Evolutionary conservation across 345 rosid species (phyloP), one percentile per base, ranked within the genome.

Genomic region (Eucalyptus viminalis): DNA sequence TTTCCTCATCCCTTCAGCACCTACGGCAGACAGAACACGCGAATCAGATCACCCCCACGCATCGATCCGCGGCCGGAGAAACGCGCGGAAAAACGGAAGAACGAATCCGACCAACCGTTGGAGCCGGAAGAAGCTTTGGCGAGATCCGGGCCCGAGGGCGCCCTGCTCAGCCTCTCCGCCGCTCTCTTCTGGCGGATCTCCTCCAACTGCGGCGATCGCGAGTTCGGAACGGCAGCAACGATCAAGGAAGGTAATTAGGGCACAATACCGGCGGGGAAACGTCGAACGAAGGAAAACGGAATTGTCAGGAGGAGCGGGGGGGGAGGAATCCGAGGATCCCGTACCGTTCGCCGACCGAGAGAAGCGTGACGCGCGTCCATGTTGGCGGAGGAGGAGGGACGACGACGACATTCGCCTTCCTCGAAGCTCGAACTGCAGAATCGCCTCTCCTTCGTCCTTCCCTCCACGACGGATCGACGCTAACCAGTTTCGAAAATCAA

Each of bases 121-220:
- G 97, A 95, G 86, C 85, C 89, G 6, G 95, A 89, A 85, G 90
- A 47, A 88, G 90, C 90, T 60, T 91, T 92, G 92, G 93, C 91
- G 49, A 96, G 99, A 95, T 97, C 99, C 81, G 98, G 94, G 31
- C 98, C 98, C 6, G 99, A 97, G 47, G 95, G 89, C 17, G 95
- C 90, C 92, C 96, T 95, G 95, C 93, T 93, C 53, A 95, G 91
- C 93, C 98, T 95, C 93, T 97, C 98, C 14, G 97, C 98, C 5
- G 99, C 98, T 94, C 98, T 93, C 88, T 98, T 98, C 90, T 94
- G 98, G 86, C 98, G 98, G 91, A 98, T 98, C 91, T 98, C 99
- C 90, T 98, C 96, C 94, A 98, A 86, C 99, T 98, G 85, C 47
- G 85, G 24, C 47, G 85, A 76, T 76, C 47, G 47, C 47, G 29